Evolutionary conservation across 163 green algal genomes (phyloP).

Genomic region (Scenedesmus sp.): DNA sequence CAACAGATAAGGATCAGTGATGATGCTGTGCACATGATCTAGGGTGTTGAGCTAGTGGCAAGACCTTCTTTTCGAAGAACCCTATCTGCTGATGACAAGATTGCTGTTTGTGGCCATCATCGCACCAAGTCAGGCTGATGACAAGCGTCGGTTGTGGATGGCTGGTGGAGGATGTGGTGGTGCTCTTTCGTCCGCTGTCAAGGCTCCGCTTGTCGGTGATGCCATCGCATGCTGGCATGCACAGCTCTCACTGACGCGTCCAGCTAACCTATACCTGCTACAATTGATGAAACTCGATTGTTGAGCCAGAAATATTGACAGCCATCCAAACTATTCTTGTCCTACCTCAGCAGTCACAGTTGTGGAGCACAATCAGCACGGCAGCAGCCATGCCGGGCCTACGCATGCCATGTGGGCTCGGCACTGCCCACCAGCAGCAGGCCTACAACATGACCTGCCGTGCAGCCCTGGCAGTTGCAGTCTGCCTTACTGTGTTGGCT

Average conservation of each 20-base stretch:
- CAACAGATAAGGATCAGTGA: background rate
- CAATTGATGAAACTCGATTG: background rate
- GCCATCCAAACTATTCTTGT: background rate
- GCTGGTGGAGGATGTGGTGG: background rate
- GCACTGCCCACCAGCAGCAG: background rate
- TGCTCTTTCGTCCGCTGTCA: background rate
- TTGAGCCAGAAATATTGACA: background rate
- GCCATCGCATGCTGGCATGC: background rate
- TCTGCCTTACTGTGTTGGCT: background rate
- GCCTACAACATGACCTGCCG: constrained; percentile 24
- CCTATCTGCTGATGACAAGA: constrained; percentile 4
- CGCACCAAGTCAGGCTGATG: background rate
- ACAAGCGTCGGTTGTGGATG: background rate
- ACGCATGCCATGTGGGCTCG: background rate
- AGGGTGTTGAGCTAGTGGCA: background rate
- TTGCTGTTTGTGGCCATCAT: background rate
- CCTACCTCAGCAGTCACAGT: background rate
- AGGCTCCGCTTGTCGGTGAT: background rate
- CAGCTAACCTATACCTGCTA: too few species aligned
- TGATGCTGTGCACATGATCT: background rate
- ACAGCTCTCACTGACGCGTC: background rate
- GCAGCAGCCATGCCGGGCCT: background rate
- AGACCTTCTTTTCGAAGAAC: background rate
- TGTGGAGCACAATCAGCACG: background rate
- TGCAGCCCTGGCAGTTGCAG: background rate